Conservation (phyloP, 306 rosid species). For the Medicago lupulina region DNA sequence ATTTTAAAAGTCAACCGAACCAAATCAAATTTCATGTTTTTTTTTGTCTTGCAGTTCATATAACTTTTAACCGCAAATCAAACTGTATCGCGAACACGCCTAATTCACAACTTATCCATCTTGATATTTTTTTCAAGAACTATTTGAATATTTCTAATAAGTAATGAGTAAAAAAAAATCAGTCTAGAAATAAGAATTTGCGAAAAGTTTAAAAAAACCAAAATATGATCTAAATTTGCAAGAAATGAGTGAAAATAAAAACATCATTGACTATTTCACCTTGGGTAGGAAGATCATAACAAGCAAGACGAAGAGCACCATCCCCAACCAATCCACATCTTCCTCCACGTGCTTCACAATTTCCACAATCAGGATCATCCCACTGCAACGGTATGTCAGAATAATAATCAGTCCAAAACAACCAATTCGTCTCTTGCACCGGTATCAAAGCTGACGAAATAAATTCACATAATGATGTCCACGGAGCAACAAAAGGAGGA, state of each 20-base stretch:
- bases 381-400: slow-evolving; percentile 36
- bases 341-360: slow-evolving; percentile 39
- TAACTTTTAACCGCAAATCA: too few species aligned
- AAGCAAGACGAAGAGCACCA: neutral
- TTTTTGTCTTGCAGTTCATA: too few species aligned
- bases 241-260: neutral
- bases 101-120: too few species aligned
- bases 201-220: too few species aligned
- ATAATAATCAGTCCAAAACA: slow-evolving; percentile 28
- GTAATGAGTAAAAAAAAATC: too few species aligned
- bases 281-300: slow-evolving; percentile 32
- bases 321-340: slow-evolving; percentile 28
- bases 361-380: slow-evolving; percentile 40
- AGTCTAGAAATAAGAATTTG: too few species aligned
- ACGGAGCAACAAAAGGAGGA: neutral
- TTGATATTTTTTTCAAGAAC: too few species aligned
- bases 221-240: neutral
- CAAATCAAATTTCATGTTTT: too few species aligned
- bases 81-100: too few species aligned
- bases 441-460: slow-evolving; percentile 37
- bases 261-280: neutral
- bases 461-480: slow-evolving; percentile 5
- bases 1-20: too few species aligned
- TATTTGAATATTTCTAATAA: too few species aligned
- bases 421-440: neutral